These are phyloP conservation scores for Fusarium brachygibbosum DNA, from an alignment of 2,329 filamentous ascomycete genomes.

Conservation along the genomic window DNA sequence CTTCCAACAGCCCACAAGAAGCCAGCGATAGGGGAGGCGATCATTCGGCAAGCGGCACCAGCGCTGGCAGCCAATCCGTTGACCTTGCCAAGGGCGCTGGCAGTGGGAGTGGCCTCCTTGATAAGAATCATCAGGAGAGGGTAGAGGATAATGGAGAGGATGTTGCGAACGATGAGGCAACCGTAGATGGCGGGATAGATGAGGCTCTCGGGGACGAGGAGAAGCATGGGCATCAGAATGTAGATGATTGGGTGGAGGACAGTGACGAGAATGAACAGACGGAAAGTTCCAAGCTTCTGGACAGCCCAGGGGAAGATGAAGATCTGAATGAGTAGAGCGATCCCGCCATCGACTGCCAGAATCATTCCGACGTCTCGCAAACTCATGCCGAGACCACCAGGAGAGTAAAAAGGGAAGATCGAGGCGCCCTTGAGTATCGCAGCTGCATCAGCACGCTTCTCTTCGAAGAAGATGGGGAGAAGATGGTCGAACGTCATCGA, in stretches of 20 bases:
- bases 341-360: conserved; percentile 70
- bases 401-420: conserved; percentile 66
- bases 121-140: conserved; percentile 75
- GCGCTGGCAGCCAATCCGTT: conserved; percentile 76
- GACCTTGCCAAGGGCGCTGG: conserved; percentile 70
- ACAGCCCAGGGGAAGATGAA: conserved; percentile 73
- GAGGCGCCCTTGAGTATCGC: conserved; percentile 50
- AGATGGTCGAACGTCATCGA: conserved; percentile 96
- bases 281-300: conserved; percentile 69
- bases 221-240: conserved; percentile 69
- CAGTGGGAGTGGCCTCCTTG: conserved; percentile 73
- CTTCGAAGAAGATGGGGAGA: conserved; percentile 92
- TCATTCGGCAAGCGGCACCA: conserved; percentile 75
- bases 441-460: conserved; percentile 67
- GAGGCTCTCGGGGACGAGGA: conserved; percentile 65
- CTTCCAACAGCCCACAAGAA: conserved; percentile 73
- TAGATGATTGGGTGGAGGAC: conserved; percentile 74
- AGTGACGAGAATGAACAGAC: conserved; percentile 69
- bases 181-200: conserved; percentile 71
- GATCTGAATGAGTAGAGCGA: conserved; percentile 71
- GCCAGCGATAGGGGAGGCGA: conserved; percentile 74
- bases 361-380: conserved; percentile 73
- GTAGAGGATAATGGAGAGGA: conserved; percentile 74
- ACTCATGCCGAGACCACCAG: conserved; percentile 73
- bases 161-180: conserved; percentile 69